Evolutionary conservation across 2,329 filamentous ascomycete genomes (phyloP).

Genomic region (Iodosphaeria phyllophila): DNA sequence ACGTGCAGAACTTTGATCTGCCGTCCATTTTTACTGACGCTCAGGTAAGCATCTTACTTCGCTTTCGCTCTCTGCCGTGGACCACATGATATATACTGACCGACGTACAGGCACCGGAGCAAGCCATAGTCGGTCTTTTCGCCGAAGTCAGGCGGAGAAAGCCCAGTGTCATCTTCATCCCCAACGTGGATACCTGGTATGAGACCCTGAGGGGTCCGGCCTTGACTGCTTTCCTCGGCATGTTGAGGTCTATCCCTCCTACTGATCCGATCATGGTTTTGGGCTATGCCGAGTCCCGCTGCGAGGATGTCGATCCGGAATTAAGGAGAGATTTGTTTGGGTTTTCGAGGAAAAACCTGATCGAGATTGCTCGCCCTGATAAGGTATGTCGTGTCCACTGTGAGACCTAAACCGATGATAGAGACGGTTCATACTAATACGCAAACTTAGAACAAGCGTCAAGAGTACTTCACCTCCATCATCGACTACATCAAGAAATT

Average conservation of each 20-base stretch:
- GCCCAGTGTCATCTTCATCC: slow-evolving; percentile 88
- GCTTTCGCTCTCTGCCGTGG: background rate
- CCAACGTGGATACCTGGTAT: slow-evolving; percentile 80
- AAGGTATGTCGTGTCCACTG: slow-evolving; percentile 36
- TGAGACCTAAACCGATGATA: background rate
- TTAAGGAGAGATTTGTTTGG: slow-evolving; percentile 70
- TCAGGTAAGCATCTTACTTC: slow-evolving; percentile 32
- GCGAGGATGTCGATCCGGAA: slow-evolving; percentile 38
- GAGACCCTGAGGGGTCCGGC: slow-evolving; percentile 39
- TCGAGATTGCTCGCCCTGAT: slow-evolving; percentile 47
- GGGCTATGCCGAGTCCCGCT: slow-evolving; percentile 58
- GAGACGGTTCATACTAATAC: slow-evolving; percentile 10
- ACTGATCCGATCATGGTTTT: slow-evolving; percentile 80
- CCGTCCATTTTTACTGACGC: slow-evolving; percentile 73
- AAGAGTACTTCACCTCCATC: slow-evolving; percentile 62
- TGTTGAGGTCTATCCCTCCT: slow-evolving; percentile 67
- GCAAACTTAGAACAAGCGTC: slow-evolving; percentile 40
- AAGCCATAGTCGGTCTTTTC: slow-evolving; percentile 78
- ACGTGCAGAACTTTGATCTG: slow-evolving; percentile 89
- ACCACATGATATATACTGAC: slow-evolving; percentile 9
- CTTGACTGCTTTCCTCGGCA: slow-evolving; percentile 65
- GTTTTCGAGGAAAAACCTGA: slow-evolving; percentile 64
- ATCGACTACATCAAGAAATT: slow-evolving; percentile 60
- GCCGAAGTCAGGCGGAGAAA: slow-evolving; percentile 87
- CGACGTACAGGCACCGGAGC: slow-evolving; percentile 45